Evolutionary conservation across 139 green algal genomes (phyloP).

Genomic region (Micromonas commoda): DNA sequence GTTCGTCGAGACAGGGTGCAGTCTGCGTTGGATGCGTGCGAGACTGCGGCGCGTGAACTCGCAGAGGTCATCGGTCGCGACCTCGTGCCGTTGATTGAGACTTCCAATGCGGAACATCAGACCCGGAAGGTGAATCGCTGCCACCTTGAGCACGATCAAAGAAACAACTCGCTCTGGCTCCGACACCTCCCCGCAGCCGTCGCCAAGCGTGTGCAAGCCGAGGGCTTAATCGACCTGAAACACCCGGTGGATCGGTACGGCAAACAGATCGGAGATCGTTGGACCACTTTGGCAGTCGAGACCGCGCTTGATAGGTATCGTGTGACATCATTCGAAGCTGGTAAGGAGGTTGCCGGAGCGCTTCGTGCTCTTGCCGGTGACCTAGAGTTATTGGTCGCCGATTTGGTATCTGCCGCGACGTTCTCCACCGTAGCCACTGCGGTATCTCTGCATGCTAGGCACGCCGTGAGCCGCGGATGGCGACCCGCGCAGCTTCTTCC

Average conservation of each 20-base stretch:
- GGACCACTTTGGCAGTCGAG: conserved; percentile 41
- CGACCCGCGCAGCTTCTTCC: conserved; percentile 33
- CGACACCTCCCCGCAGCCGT: neutral
- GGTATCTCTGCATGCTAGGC: conserved; percentile 41
- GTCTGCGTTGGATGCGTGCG: neutral
- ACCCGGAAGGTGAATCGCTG: neutral
- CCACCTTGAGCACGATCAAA: conserved; percentile 6
- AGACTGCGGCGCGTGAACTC: neutral
- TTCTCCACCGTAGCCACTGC: conserved; percentile 43
- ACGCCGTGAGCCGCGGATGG: conserved; percentile 43
- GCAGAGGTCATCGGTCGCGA: neutral
- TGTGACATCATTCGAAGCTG: neutral
- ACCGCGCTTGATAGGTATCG: conserved; percentile 47
- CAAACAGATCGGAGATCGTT: neutral
- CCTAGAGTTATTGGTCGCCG: conserved; percentile 36
- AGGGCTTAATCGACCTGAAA: neutral
- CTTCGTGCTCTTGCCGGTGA: conserved; percentile 38
- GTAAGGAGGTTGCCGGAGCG: conserved; percentile 28
- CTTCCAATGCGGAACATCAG: neutral
- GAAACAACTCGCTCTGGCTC: conserved; percentile 17
- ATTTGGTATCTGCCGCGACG: conserved; percentile 41
- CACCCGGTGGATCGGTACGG: conserved; percentile 27
- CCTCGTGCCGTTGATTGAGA: neutral
- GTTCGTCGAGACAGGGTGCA: conserved; percentile 7
- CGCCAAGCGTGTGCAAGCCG: neutral